Evolutionary conservation across 257 asterid genomes (phyloP), one percentile per base, ranked within the genome.

Genomic region (Penstemon davidsonii): DNA sequence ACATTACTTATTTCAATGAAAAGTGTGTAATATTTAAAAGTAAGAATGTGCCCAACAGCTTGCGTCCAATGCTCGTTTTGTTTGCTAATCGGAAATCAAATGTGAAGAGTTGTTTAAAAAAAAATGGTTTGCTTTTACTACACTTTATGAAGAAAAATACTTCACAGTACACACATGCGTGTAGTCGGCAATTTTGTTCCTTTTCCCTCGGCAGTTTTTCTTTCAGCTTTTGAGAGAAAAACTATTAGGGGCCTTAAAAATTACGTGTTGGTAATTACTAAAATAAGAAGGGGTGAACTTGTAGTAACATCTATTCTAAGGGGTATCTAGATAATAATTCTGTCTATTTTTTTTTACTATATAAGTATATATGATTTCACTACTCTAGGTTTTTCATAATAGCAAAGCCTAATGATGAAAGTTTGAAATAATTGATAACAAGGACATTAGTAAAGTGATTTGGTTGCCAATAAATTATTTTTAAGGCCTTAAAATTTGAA

Each of bases 1-100:
- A 46, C 51, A 33, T 3, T 60, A 39, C 12, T 58, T 59, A n/a
- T 7, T 0, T 19, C 8, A 43, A 43, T 4, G 33, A 43, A 43
- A 43, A 43, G 8, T 10, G 4, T 9, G 4, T 49, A 6, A 2
- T 46, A 3, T 7, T 46, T 1, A 46, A 46, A 7, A 46, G 1
- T 46, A 53, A 12, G 62, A 53, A 71, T 67, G 56, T 62, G 64
- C 53, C 50, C 74, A 56, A 74, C 72, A 78, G 74, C 45, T 63
- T 60, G 73, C 70, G 73, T 66, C 73, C 55, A 67, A 72, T 64
- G 62, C 66, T 72, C 68, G 55, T 19, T 60, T 41, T 73, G 82
- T 64, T 69, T 64, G 73, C n/a, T 42, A 57, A 52, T 53, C 11
- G 52, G 64, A 78, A 69, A 73, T 58, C 63, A 73, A 55, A 46